A percentile compares a stretch with the other conserved stretches of the same genome.
Conservation (phyloP, 2,329 filamentous ascomycete species). For the Rhynchosporium graminicola region DNA sequence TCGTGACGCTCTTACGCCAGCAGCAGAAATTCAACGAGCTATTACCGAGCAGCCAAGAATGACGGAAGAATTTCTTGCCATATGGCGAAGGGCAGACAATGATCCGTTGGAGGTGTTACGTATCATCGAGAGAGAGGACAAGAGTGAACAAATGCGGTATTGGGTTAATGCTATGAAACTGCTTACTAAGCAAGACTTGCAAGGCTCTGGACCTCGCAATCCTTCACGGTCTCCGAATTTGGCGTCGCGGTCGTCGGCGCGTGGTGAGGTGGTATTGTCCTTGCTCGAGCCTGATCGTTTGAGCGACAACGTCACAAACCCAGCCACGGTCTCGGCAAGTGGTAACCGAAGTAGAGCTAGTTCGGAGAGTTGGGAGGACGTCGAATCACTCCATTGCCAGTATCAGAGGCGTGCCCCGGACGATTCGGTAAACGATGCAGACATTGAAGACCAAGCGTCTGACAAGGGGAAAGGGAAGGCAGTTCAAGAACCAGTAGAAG, state of each 20-base stretch:
- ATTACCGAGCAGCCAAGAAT: slow-evolving; percentile 36
- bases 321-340: slow-evolving; percentile 2
- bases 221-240: neutral
- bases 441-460: neutral
- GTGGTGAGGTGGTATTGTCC: neutral
- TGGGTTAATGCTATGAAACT: slow-evolving; percentile 56
- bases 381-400: slow-evolving; percentile 6
- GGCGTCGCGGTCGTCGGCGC: neutral
- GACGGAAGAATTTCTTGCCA: slow-evolving; percentile 51
- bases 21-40: slow-evolving; percentile 36
- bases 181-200: slow-evolving; percentile 6
- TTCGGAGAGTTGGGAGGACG: slow-evolving; percentile 35
- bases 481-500: slow-evolving; percentile 12
- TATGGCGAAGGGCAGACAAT: slow-evolving; percentile 60
- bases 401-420: neutral
- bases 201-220: neutral
- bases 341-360: slow-evolving; percentile 30
- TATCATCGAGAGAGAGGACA: slow-evolving; percentile 62
- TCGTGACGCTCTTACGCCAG: slow-evolving; percentile 33
- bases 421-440: neutral
- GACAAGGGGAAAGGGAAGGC: slow-evolving; percentile 30
- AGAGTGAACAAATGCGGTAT: slow-evolving; percentile 59
- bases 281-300: slow-evolving; percentile 21
- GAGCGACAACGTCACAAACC: neutral
- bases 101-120: slow-evolving; percentile 59